Base-by-base conservation (phyloP, 768 basidiomycete species). In the Jaapia argillacea region DNA sequence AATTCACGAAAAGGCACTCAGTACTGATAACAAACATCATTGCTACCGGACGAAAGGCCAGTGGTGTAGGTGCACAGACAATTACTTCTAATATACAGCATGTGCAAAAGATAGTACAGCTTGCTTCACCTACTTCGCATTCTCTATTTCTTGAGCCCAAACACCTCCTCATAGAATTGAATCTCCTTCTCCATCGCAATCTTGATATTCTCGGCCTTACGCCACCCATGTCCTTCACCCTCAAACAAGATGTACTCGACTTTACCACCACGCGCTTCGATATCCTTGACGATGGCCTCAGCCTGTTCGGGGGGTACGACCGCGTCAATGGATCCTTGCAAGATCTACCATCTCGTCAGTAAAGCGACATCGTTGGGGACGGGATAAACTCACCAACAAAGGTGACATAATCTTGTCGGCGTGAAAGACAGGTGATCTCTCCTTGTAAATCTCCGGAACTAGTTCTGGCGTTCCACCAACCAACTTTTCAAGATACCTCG, bases 291-390 rank as follows among this genome's bases (percentile, higher is more conserved):
- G 40, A 85, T 81, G 10, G 56, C 55, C 44, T 74, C 67, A 0
- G 84, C 72, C 53, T 88, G 85, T 14, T 66, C 69, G 3, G 78
- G 80, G 0, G 77, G 84, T 0, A 88, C 86, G 24, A 85, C 69
- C 46, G 60, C 63, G 56, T 85, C 81, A 1, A 66, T 56, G 1
- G 70, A 63, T 5, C 83, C 83, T 62, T 87, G 83, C n/a, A 85
- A 60, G 18, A 85, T 72, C 83, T 85, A 43, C 40, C 24, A 5
- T 26, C 23, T 26, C 33, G 5, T 20, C 2, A 14, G 22, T 3
- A 10, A 25, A 26, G 14, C n/a, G 10, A 14, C 52, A 46, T 16
- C 40, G 42, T 54, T 20, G 48, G 48, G 20, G 21, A 24, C 12
- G n/a, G 25, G 13, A 54, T 31, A 21, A 37, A 60, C 76, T 49